phyloP scores from a whole-genome alignment of 2,329 filamentous ascomycete species.

The Sphaceloma murrayae region DNA sequence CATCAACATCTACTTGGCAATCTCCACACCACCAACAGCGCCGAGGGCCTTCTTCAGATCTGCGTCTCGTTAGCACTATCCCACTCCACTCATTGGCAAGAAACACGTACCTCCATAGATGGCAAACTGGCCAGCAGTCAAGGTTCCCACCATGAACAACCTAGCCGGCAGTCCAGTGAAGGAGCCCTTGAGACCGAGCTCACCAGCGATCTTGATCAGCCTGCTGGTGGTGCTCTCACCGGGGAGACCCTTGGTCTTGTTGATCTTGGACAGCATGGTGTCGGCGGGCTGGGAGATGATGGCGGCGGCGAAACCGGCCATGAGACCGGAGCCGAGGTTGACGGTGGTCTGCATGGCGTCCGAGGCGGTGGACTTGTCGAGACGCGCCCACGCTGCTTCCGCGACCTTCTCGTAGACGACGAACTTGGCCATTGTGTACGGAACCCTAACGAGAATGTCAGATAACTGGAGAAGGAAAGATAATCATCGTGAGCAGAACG shows the following conservation, averaged over 20 bases:
- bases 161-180: constrained; percentile 75
- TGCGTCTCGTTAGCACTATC: neutral
- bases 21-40: constrained; percentile 68
- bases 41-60: constrained; percentile 40
- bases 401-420: constrained; percentile 85
- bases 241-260: constrained; percentile 82
- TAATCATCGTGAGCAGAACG: constrained; percentile 18
- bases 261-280: constrained; percentile 92
- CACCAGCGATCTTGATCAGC: constrained; percentile 78
- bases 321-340: constrained; percentile 77
- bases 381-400: constrained; percentile 57
- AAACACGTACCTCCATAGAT: constrained; percentile 55
- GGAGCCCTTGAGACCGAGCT: constrained; percentile 69
- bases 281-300: constrained; percentile 82
- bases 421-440: constrained; percentile 93
- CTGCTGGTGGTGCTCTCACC: constrained; percentile 74
- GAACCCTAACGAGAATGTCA: constrained; percentile 49
- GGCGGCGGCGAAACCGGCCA: constrained; percentile 80
- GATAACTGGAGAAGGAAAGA: too few species aligned
- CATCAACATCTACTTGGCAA: constrained; percentile 40
- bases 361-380: constrained; percentile 64
- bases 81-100: constrained; percentile 2
- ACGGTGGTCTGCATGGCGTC: constrained; percentile 62
- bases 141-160: constrained; percentile 64
- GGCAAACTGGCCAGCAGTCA: constrained; percentile 74